Percentiles rank a stretch among this genome's conserved stretches.
Conservation (phyloP, 1,284 basidiomycete genomes). For the Tilletia walkeri region DNA sequence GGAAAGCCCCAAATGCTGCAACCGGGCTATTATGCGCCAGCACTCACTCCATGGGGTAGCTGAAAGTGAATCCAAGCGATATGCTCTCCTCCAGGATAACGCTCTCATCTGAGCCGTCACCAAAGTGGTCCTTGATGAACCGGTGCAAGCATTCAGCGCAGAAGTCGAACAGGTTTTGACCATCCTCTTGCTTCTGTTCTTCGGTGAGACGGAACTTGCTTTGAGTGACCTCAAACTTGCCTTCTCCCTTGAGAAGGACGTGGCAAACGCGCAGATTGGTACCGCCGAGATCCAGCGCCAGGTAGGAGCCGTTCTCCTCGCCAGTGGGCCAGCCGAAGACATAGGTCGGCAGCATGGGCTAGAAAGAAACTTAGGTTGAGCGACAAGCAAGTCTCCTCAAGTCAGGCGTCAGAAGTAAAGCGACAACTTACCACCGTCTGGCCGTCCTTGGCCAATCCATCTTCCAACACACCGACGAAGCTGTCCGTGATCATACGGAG, state of each 20-base stretch:
- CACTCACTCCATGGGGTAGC: slow-evolving; percentile 52
- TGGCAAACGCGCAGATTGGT: slow-evolving; percentile 98
- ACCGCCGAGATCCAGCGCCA: slow-evolving; percentile 87
- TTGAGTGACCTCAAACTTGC: slow-evolving; percentile 96
- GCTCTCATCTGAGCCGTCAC: slow-evolving; percentile 59
- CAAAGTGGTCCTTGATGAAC: slow-evolving; percentile 78
- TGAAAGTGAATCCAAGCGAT: slow-evolving; percentile 87
- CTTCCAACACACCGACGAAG: slow-evolving; percentile 86
- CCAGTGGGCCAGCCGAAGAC: slow-evolving; percentile 97
- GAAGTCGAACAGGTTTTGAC: slow-evolving; percentile 91
- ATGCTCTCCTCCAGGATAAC: slow-evolving; percentile 71
- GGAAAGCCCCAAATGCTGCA: background rate
- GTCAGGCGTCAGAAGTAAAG: background rate
- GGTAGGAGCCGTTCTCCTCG: slow-evolving; percentile 81
- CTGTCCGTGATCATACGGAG: slow-evolving; percentile 74
- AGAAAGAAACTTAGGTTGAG: slow-evolving; percentile 8
- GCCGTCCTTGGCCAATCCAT: slow-evolving; percentile 75
- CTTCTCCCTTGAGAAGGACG: slow-evolving; percentile 82
- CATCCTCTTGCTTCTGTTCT: slow-evolving; percentile 98
- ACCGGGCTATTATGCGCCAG: too few species aligned
- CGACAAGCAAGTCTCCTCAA: background rate
- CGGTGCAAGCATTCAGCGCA: slow-evolving; percentile 89
- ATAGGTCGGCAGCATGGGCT: slow-evolving; percentile 93
- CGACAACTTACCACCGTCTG: slow-evolving; percentile 77
- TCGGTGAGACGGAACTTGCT: slow-evolving; percentile 95